These are phyloP conservation scores for Alternaria infectoria DNA, from an alignment of 2,329 filamentous ascomycete genomes.

Conservation along the genomic window DNA sequence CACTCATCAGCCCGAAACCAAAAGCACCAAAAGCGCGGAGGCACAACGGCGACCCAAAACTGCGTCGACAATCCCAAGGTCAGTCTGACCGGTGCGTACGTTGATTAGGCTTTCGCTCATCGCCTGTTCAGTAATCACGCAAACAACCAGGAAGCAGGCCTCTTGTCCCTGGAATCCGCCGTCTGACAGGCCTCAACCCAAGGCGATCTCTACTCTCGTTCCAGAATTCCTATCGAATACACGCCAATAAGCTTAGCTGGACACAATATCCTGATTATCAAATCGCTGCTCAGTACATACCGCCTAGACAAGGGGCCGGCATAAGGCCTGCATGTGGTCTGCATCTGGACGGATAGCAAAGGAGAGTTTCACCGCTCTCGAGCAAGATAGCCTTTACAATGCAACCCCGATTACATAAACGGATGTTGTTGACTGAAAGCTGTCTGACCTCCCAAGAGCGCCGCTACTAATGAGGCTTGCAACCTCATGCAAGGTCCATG, in stretches of 20 bases:
- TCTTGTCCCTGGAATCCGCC: not conserved
- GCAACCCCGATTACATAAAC: not conserved
- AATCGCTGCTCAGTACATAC: not conserved
- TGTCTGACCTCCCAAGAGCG: not conserved
- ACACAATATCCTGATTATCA: not conserved
- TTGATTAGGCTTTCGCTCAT: not conserved
- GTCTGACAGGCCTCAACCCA: not conserved
- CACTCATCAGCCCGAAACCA: not conserved
- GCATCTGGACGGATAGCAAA: not conserved
- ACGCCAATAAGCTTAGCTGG: not conserved
- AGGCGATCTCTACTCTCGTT: not conserved
- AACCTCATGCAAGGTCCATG: not conserved
- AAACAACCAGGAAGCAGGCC: not conserved
- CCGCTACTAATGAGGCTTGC: not conserved
- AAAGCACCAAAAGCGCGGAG: not conserved
- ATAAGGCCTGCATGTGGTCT: not conserved
- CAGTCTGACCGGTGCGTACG: not conserved
- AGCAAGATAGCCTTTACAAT: not conserved
- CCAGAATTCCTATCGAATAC: not conserved
- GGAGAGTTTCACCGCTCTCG: not conserved
- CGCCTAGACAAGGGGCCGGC: not conserved
- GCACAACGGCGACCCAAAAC: not conserved
- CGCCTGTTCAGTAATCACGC: not conserved
- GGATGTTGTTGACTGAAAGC: not conserved
- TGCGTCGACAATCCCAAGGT: not conserved